Evolutionary conservation across 1,284 basidiomycete genomes (phyloP), one percentile per base, ranked within the genome.

Genomic region (Pyrrhoderma noxium): DNA sequence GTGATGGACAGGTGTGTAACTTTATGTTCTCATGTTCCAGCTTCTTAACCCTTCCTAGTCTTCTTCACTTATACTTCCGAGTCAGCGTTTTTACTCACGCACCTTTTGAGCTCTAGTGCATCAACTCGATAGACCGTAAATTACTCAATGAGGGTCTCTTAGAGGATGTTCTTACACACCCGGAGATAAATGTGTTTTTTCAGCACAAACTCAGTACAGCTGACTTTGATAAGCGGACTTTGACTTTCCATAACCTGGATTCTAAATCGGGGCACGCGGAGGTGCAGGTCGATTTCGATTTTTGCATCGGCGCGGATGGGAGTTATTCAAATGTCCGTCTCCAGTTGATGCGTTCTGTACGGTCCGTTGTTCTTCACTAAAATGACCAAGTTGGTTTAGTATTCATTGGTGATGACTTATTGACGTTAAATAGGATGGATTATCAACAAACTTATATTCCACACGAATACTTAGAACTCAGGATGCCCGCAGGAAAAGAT

Each of bases 391-490:
- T 21, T 34, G 16, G 7, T 40, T 39, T 16, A 36, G 52, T 59
- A 25, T 61, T 57, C 2, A 18, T 21, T 53, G 45, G 18, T 53
- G 31, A 21, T 42, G 44, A 27, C 18, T 52, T 11, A 37, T 19
- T 38, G 48, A 38, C 40, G 22, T 47, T 49, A 48, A 49, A 45
- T 40, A 93, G 93, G 68, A 89, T 97, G 84, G 80, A 96, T 73
- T 96, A 87, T 70, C 80, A 86, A 61, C 93, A 98, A 69, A 82
- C 87, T 65, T 98, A 95, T 70, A 93, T 98, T 64, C 85, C 84
- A 55, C 91, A 97, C 64, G 91, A 93, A 62, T 99, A 99, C 70
- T 76, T 98, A 61, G 95, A 99, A 74, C 79, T 99, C 49, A 91
- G 86, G 71, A 93, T 99, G 79, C 91, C 93, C 58, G 76, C 93